Percentiles rank a stretch among this genome's conserved stretches.
phyloP scores from a whole-genome alignment of 2,329 filamentous ascomycete species.

The Neopestalotiopsis clavispora region DNA sequence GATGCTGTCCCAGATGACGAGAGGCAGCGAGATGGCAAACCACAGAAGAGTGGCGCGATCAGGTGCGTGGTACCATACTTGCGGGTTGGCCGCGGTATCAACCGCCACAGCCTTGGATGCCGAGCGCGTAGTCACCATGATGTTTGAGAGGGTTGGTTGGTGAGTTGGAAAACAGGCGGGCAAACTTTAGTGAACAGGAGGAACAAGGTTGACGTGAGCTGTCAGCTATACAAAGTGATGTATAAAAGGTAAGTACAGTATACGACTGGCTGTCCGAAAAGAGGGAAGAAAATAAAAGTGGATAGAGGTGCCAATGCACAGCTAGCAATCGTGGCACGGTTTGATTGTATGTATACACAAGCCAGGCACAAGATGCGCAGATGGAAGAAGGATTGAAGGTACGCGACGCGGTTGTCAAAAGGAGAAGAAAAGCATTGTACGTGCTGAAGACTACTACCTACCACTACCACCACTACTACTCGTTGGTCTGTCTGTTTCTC shows the following conservation, averaged over 20 bases:
- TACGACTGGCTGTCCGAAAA: not conserved
- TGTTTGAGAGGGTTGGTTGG: slow-evolving; percentile 6
- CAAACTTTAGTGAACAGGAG: not conserved
- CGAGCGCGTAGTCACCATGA: slow-evolving; percentile 37
- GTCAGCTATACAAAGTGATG: not conserved
- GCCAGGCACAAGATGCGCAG: not conserved
- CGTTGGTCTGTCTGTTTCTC: not conserved
- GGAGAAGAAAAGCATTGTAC: not conserved
- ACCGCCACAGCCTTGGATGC: slow-evolving; percentile 16
- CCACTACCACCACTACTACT: not conserved
- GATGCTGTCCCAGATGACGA: slow-evolving; percentile 80
- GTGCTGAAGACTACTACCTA: not conserved
- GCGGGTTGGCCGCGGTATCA: not conserved
- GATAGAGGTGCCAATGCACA: not conserved
- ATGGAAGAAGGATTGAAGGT: not conserved
- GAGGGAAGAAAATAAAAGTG: not conserved
- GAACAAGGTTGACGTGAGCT: not conserved
- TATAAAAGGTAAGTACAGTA: not conserved
- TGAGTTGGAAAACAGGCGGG: not conserved
- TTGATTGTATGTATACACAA: not conserved
- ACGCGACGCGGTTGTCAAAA: not conserved
- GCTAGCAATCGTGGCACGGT: not conserved
- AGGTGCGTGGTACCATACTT: slow-evolving; percentile 51
- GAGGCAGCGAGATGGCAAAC: slow-evolving; percentile 75
- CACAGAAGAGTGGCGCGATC: slow-evolving; percentile 62